Evolutionary conservation across 306 rosid species (phyloP).

Genomic region (Medicago ruthenica): DNA sequence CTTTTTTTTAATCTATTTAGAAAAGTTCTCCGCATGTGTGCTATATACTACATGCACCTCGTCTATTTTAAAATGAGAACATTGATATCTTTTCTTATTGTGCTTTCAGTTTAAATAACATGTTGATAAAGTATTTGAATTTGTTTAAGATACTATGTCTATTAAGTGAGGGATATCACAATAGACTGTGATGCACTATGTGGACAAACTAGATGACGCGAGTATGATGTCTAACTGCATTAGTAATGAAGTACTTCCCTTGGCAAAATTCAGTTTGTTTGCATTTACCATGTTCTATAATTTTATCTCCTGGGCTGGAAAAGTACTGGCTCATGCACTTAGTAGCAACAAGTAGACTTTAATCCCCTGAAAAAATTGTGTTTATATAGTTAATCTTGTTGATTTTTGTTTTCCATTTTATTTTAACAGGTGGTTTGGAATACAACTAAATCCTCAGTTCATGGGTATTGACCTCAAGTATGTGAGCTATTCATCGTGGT

Average conservation of each 20-base stretch:
- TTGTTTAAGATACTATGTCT: background rate
- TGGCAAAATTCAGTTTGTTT: too few species aligned
- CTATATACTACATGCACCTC: background rate
- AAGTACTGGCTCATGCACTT: too few species aligned
- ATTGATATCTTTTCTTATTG: conserved; percentile 4
- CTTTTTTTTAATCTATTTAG: conserved; percentile 15
- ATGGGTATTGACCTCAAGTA: conserved; percentile 96
- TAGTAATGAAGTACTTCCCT: too few species aligned
- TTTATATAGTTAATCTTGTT: conserved; percentile 36
- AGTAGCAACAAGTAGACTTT: background rate
- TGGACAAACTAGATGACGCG: background rate
- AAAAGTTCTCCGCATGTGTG: background rate
- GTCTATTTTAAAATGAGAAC: background rate
- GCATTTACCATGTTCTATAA: too few species aligned
- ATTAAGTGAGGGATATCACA: background rate
- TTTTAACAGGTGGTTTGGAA: conserved; percentile 91
- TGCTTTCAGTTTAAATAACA: background rate
- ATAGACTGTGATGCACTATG: background rate
- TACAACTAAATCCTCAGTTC: conserved; percentile 92
- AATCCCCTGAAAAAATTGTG: conserved; percentile 23
- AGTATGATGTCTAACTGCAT: background rate
- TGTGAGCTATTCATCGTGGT: conserved; percentile 52
- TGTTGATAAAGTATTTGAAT: background rate
- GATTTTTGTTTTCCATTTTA: conserved; percentile 31
- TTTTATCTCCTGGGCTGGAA: too few species aligned